Base-by-base conservation (phyloP, 2,329 filamentous ascomycete species). In the Cyanodermella asteris region DNA sequence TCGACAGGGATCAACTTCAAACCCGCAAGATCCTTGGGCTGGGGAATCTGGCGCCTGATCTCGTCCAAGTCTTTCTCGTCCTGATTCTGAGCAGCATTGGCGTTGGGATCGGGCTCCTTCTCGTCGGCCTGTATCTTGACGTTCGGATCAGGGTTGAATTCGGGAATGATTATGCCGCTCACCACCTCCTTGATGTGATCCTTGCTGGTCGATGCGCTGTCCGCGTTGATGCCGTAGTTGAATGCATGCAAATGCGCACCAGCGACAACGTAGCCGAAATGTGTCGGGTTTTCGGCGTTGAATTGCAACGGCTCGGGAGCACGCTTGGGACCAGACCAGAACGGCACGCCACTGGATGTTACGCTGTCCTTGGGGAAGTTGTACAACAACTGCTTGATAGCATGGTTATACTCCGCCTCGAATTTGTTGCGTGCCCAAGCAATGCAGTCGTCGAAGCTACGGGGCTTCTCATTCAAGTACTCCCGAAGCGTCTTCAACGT, bases 261-360 rank as follows among this genome's bases (percentile, higher is more conserved):
- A 11, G 87, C 71, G 33, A 90, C 67, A 27, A 97, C 60, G 45
- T 93, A 97, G 18, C 65, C 68, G 43, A 84, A 72, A 51, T 97
- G 87, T 13, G 80, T 87, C 7, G 71, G 59, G 50, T 93, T 87
- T 31, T 70, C 64, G 23, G 72, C 51, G 39, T 93, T 77, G 37
- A 97, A 97, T 47, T 77, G 82, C 43, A 94, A 60, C 34, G 84
- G 64, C 34, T 90, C 80, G 5, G 87, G 87, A 8, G 87, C 87
- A 42, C 87, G 80, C 66, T 97, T 97, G 24, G 87, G 87, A 7
- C 87, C 84, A 16, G 87, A 94, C 87, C 87, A 97, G 63, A 97
- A 97, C 1, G 69, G 75, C 34, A 82, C 76, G 16, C 87, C 87
- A 18, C 66, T 74, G 3, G 81, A 90, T 1, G 87, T 91, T 28